phyloP scores from a whole-genome alignment of 257 asterid species.

The Solanum lignicaule region DNA sequence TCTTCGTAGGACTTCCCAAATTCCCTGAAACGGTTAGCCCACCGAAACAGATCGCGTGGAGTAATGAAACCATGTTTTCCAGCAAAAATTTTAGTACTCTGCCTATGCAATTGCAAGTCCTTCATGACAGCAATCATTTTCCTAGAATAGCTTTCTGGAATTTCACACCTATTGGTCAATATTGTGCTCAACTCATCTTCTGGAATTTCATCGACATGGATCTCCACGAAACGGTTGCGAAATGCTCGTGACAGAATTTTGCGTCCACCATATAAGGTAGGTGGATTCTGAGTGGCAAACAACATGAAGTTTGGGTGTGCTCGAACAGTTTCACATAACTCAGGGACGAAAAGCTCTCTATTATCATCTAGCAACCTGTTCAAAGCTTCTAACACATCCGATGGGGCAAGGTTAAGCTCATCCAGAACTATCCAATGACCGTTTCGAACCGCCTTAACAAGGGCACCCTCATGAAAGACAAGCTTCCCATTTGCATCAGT shows the following conservation, averaged over 20 bases:
- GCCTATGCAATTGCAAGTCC: slow-evolving; percentile 84
- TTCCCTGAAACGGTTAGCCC: slow-evolving; percentile 73
- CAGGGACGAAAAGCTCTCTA: slow-evolving; percentile 94
- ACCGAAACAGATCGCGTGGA: slow-evolving; percentile 93
- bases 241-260: slow-evolving; percentile 93
- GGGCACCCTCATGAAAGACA: slow-evolving; percentile 82
- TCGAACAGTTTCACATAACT: slow-evolving; percentile 57
- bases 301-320: slow-evolving; percentile 88
- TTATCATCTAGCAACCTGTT: slow-evolving; percentile 90
- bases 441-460: slow-evolving; percentile 82
- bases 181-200: slow-evolving; percentile 76
- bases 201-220: slow-evolving; percentile 97
- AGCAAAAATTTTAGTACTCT: slow-evolving; percentile 84
- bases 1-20: slow-evolving; percentile 56
- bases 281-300: slow-evolving; percentile 98
- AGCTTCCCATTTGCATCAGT: slow-evolving; percentile 88
- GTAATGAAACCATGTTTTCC: slow-evolving; percentile 97
- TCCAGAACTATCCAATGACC: slow-evolving; percentile 97
- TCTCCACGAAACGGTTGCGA: slow-evolving; percentile 97
- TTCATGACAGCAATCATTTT: slow-evolving; percentile 88
- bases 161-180: slow-evolving; percentile 50
- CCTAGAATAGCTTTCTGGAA: slow-evolving; percentile 59
- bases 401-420: slow-evolving; percentile 96
- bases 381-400: slow-evolving; percentile 94
- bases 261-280: slow-evolving; percentile 87